Conservation (phyloP, 2,329 filamentous ascomycete genomes). For the Fusarium falciforme region DNA sequence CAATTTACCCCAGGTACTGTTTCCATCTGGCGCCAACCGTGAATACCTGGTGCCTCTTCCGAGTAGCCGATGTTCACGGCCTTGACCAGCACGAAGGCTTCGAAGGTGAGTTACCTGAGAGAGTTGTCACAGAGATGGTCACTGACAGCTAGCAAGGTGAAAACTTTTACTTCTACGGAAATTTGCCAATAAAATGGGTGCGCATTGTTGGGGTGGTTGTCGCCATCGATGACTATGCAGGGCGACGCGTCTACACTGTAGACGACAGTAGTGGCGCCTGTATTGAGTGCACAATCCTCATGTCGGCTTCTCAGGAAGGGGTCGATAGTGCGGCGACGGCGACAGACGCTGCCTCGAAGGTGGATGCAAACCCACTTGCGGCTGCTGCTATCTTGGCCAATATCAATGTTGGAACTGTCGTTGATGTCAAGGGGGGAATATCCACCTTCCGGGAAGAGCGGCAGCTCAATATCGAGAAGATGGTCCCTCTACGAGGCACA, state of each 20-base stretch:
- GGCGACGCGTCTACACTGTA: conserved; percentile 65
- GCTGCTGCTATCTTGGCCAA: conserved; percentile 37
- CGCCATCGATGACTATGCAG: conserved; percentile 63
- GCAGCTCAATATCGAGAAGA: conserved; percentile 65
- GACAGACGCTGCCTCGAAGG: conserved; percentile 6
- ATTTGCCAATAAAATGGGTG: conserved; percentile 82
- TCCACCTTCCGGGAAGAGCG: conserved; percentile 59
- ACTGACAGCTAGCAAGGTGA: conserved; percentile 52
- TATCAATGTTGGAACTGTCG: conserved; percentile 64
- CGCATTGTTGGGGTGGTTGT: conserved; percentile 78
- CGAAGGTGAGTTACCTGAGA: conserved; percentile 57
- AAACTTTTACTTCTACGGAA: conserved; percentile 73
- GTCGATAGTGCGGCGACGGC: background rate
- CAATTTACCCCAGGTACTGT: conserved; percentile 71
- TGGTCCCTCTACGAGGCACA: conserved; percentile 61
- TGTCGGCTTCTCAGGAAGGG: conserved; percentile 11
- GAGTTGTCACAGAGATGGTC: background rate
- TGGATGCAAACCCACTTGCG: background rate
- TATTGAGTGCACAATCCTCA: conserved; percentile 57
- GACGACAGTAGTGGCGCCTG: conserved; percentile 73
- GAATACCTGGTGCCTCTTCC: conserved; percentile 69
- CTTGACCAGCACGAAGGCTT: conserved; percentile 63
- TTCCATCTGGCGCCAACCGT: conserved; percentile 72
- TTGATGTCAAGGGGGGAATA: conserved; percentile 68
- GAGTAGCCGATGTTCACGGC: conserved; percentile 60